Base-by-base conservation (phyloP, 208 protist species). In the Leishmania braziliensis region DNA sequence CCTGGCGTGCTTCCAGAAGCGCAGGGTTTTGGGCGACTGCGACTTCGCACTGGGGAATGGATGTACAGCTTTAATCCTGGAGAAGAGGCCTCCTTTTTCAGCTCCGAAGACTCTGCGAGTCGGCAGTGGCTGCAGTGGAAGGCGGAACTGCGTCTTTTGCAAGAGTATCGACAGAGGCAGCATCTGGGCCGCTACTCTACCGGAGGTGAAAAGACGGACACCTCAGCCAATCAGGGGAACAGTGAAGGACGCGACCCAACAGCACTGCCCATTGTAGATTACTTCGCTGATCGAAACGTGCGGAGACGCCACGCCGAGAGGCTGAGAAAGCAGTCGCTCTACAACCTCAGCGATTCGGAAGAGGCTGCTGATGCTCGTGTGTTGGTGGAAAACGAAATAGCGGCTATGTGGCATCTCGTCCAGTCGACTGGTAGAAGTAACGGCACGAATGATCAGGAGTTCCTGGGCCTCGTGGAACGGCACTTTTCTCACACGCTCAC, bases 31-130 rank as follows among this genome's bases (percentile, higher is more conserved):
- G 71, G 50, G 8, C 33, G 69, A 2, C 33, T 43, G 0, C 48
- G 71, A 3, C 72, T 63, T 18, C 65, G 56, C 43, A 60, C 79
- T 0, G 86, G 82, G 29, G 77, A 86, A 71, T 94, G 92, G 90
- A 72, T 76, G 3, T 88, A 91, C 51, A 80, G 86, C 26, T 91
- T 86, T 23, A 39, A 53, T 26, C 53, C 29, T 16, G 80, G 70
- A 20, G 75, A 86, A 23, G 88, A 92, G 54, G 86, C 83, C 23
- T 77, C 53, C 0, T 93, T 96, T 36, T 96, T 93, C 65, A 54
- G 71, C 0, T 76, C 71, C 5, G 93, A 96, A 70, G 91, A 96
- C 75, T 71, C 62, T 5, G 86, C 79, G 0, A 84, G 83, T 50
- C 81, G 56, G 14, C 51, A 81, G 75, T 95, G 92, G 92, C 56